These are phyloP conservation scores for Suillus weaverae DNA, from an alignment of 768 basidiomycete genomes.

Conservation along the genomic window DNA sequence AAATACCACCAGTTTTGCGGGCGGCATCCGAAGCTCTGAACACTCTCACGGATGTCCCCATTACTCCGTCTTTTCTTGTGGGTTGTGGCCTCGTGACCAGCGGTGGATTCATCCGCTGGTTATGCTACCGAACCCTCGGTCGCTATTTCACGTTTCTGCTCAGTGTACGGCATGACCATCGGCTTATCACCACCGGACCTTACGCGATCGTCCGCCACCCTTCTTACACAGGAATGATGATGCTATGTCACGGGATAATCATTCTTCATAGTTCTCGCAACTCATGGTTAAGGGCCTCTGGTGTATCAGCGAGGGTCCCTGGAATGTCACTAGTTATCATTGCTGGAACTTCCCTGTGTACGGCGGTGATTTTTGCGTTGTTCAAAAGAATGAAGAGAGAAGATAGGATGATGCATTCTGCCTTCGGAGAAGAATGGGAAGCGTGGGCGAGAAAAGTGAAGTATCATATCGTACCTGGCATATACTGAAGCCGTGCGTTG, in stretches of 20 bases:
- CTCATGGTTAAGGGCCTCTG: conserved; percentile 18
- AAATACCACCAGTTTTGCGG: background rate
- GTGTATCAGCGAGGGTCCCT: conserved; percentile 6
- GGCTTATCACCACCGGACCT: conserved; percentile 18
- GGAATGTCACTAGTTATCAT: background rate
- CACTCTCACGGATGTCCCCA: background rate
- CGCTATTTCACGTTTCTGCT: conserved; percentile 20
- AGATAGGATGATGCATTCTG: conserved; percentile 29
- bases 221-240: conserved; percentile 20
- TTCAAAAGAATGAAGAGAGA: conserved; percentile 18
- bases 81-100: conserved; percentile 12
- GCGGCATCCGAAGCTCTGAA: background rate
- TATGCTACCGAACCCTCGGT: conserved; percentile 20
- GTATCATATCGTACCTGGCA: conserved; percentile 33
- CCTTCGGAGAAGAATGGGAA: conserved; percentile 37
- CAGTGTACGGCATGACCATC: conserved; percentile 17
- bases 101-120: conserved; percentile 13
- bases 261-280: conserved; percentile 5
- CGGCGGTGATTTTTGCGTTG: background rate
- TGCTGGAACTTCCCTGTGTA: background rate
- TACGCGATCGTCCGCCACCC: conserved; percentile 26
- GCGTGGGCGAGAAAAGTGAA: conserved; percentile 30
- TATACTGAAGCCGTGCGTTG: conserved; percentile 22
- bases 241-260: conserved; percentile 6
- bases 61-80: conserved; percentile 14